Conservation (phyloP, 2,329 filamentous ascomycete species). For the Xylaria sp. region DNA sequence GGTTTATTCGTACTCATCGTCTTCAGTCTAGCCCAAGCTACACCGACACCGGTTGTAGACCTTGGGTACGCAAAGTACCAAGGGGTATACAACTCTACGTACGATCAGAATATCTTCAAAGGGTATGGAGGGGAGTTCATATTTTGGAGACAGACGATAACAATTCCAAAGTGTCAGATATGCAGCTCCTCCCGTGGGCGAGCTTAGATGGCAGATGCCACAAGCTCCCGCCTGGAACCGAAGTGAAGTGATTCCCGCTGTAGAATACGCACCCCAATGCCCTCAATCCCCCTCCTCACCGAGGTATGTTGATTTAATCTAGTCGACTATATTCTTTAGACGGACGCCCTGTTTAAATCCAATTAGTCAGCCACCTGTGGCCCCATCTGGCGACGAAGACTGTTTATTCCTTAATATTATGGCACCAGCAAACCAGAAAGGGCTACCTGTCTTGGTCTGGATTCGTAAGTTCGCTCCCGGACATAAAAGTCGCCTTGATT, state of each 20-base stretch:
- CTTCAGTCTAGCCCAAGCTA: slow-evolving; percentile 24
- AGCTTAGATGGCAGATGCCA: slow-evolving; percentile 58
- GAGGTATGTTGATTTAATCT: slow-evolving; percentile 32
- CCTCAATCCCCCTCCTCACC: slow-evolving; percentile 47
- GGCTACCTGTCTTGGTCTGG: slow-evolving; percentile 60
- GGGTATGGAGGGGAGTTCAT: slow-evolving; percentile 50
- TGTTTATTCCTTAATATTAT: slow-evolving; percentile 62
- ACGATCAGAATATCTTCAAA: slow-evolving; percentile 58
- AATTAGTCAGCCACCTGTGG: slow-evolving; percentile 6
- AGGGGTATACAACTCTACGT: slow-evolving; percentile 54
- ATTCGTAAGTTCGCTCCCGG: slow-evolving; percentile 51
- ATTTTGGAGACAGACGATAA: slow-evolving; percentile 18
- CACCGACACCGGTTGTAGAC: slow-evolving; percentile 51
- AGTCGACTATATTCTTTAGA: neutral
- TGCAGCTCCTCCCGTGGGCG: slow-evolving; percentile 56
- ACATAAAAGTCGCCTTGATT: neutral
- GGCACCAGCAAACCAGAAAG: slow-evolving; percentile 51
- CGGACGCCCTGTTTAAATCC: slow-evolving; percentile 4
- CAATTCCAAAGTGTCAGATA: slow-evolving; percentile 56
- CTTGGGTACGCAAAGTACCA: slow-evolving; percentile 60
- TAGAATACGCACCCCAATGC: slow-evolving; percentile 49
- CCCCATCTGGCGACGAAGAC: slow-evolving; percentile 55
- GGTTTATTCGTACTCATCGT: slow-evolving; percentile 11
- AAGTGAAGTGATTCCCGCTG: slow-evolving; percentile 49
- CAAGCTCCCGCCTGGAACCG: slow-evolving; percentile 48